A percentile compares a stretch with the other conserved stretches of the same genome.
phyloP scores from a whole-genome alignment of 176 grass and related monocot species.

The Rhynchospora tenuis region DNA sequence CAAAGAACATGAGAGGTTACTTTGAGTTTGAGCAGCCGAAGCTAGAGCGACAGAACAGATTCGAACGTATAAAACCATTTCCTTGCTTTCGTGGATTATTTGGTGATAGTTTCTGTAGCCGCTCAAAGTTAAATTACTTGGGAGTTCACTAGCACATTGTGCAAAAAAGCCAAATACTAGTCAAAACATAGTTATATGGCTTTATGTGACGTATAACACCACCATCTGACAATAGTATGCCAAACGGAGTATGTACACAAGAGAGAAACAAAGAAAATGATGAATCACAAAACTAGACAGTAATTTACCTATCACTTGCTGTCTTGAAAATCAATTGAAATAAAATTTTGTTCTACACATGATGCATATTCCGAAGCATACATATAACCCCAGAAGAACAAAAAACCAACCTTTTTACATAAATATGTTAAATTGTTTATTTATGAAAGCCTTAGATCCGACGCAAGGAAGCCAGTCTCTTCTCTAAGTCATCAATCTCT shows the following conservation, averaged over 20 bases:
- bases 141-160: no score
- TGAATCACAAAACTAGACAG: not conserved
- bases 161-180: no score
- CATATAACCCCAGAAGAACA: slow-evolving; percentile 3
- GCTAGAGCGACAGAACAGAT: no score
- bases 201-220: no score
- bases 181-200: no score
- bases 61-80: no score
- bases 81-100: no score
- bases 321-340: not conserved
- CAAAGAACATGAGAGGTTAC: no score
- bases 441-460: slow-evolving; percentile 39
- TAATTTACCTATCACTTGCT: not conserved
- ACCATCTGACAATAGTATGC: not conserved
- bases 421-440: slow-evolving; percentile 16
- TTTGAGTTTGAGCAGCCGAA: no score
- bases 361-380: not conserved
- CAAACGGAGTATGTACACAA: not conserved
- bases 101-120: no score
- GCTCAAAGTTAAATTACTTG: no score
- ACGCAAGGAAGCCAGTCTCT: slow-evolving; percentile 81
- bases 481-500: slow-evolving; percentile 90
- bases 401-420: slow-evolving; percentile 40
- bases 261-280: not conserved
- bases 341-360: not conserved